Conservation (phyloP, 176 grass and related monocot genomes). For the Calamus simplicifolius region DNA sequence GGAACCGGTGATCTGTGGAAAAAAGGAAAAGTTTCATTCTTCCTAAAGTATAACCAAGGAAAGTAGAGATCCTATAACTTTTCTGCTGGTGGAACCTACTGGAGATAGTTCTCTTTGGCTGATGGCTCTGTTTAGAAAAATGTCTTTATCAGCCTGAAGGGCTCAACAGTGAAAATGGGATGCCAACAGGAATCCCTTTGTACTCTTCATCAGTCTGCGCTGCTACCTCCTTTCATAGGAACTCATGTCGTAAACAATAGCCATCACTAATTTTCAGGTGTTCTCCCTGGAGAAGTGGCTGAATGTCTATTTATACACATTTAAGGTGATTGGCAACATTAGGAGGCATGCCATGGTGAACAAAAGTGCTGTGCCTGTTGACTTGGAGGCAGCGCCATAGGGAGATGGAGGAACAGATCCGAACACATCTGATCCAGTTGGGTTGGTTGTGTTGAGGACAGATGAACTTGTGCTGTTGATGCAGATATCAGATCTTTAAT, state of each 20-base stretch:
- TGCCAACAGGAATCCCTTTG: not conserved
- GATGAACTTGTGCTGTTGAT: conserved; percentile 1
- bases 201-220: no score
- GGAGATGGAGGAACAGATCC: conserved; percentile 7
- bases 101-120: not conserved
- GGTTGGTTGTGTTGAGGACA: conserved; percentile 2
- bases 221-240: not conserved
- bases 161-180: not conserved
- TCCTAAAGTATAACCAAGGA: not conserved
- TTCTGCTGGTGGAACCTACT: not conserved
- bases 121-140: not conserved
- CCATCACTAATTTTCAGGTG: not conserved
- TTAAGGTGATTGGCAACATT: not conserved
- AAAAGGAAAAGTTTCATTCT: not conserved
- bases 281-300: not conserved
- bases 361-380: not conserved
- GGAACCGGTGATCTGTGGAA: not conserved
- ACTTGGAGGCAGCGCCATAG: not conserved
- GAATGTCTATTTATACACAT: not conserved
- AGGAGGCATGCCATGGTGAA: not conserved
- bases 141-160: not conserved
- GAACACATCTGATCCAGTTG: not conserved
- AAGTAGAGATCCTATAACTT: not conserved
- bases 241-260: not conserved
- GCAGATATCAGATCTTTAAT: not conserved